Percentiles rank a stretch among this genome's conserved stretches.
phyloP scores from a whole-genome alignment of 2,329 filamentous ascomycete genomes.

The Paecilomyces sp. region DNA sequence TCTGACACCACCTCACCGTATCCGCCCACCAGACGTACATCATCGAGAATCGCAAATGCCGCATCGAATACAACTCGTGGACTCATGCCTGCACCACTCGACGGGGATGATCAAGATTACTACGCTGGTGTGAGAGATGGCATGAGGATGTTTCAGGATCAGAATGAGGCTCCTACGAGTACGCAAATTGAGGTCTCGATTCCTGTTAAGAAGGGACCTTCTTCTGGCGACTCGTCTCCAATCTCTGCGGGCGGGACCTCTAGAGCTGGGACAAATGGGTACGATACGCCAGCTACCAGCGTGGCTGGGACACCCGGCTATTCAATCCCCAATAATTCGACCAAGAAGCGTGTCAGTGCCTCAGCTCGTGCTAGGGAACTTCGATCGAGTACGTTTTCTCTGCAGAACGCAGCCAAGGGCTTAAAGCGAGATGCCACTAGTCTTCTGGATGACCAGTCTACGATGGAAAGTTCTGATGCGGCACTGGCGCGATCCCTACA shows the following conservation, averaged over 20 bases:
- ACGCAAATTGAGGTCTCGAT: slow-evolving; percentile 23
- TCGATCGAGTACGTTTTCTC: slow-evolving; percentile 44
- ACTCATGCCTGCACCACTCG: too few relatives aligned
- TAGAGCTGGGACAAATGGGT: slow-evolving; percentile 37
- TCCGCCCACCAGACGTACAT: slow-evolving; percentile 14
- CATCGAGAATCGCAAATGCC: slow-evolving; percentile 13
- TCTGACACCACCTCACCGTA: neutral
- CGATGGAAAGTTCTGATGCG: slow-evolving; percentile 36
- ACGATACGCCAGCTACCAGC: slow-evolving; percentile 58
- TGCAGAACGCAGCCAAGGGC: slow-evolving; percentile 28
- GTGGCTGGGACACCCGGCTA: slow-evolving; percentile 48
- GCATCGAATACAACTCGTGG: neutral
- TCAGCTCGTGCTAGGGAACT: slow-evolving; percentile 41
- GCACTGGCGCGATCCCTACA: slow-evolving; percentile 53
- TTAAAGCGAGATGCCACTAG: slow-evolving; percentile 40
- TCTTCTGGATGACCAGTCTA: slow-evolving; percentile 31
- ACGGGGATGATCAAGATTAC: neutral
- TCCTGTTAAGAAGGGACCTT: slow-evolving; percentile 17
- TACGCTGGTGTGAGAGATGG: neutral
- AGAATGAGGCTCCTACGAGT: neutral
- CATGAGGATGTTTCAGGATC: neutral
- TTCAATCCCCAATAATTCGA: slow-evolving; percentile 21
- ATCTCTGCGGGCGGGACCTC: slow-evolving; percentile 31
- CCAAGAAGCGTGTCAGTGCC: slow-evolving; percentile 32
- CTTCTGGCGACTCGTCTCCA: slow-evolving; percentile 23